phyloP scores from a whole-genome alignment of 106 monocot genomes.

The Dioscorea alata region DNA sequence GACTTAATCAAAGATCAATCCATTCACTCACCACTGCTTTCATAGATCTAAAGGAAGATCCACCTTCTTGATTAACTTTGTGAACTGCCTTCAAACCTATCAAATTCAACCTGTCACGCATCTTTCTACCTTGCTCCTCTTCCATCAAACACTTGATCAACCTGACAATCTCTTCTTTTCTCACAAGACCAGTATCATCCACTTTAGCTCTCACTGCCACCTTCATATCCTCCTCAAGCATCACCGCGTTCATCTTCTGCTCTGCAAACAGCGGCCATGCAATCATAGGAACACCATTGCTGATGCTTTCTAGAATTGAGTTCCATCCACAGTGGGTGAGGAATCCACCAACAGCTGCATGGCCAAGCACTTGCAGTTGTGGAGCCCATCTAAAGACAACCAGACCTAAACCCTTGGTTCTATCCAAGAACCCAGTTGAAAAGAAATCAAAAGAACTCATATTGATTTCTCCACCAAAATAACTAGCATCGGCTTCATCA shows the following conservation, averaged over 20 bases:
- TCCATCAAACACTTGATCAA: background rate
- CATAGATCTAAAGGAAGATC: background rate
- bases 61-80: background rate
- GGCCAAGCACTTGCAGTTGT: conserved; percentile 29
- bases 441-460: background rate
- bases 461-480: background rate
- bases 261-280: conserved; percentile 1
- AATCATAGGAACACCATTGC: conserved; percentile 1
- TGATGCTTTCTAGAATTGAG: conserved; percentile 45
- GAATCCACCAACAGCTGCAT: conserved; percentile 39
- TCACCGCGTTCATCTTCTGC: conserved; percentile 2
- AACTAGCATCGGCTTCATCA: background rate
- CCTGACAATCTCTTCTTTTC: background rate
- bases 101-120: background rate
- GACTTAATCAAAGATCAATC: background rate
- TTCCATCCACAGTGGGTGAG: conserved; percentile 84
- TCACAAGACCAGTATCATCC: background rate
- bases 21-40: background rate
- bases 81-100: background rate
- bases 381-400: conserved; percentile 24
- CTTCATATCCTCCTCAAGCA: conserved; percentile 3
- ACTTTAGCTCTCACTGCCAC: background rate
- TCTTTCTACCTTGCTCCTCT: background rate
- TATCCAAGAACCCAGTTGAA: background rate
- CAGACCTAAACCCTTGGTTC: background rate